Base-by-base conservation (phyloP, 805 yeast genomes). In the Wickerhamomyces subpelliculosus region DNA sequence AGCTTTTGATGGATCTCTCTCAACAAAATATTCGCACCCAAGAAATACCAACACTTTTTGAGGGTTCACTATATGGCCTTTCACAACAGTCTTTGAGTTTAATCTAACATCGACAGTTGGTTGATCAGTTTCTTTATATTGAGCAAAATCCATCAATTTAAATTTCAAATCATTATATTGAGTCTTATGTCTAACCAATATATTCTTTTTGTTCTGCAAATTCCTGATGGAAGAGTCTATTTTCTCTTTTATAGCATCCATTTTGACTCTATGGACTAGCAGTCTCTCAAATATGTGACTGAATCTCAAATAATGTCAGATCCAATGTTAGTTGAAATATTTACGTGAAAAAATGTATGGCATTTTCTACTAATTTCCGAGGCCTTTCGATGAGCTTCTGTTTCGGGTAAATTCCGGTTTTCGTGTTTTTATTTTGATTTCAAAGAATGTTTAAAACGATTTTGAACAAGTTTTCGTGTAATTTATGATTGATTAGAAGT, bases 11-110 rank as follows among this genome's bases (percentile, higher is more conserved):
- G 49, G 48, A 2, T 51, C 46, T 40, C 56, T 56, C 30, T 66
- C 65, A 12, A 55, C 67, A 44, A 62, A 67, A 42, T 66, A 67
- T 4, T 65, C 72, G 35, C 58, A 64, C 0, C 73, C 72, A 9
- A 69, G 43, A 8, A 51, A 51, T 3, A 65, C 64, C 47, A 61
- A 36, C 7, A 52, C 45, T 38, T 46, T 48, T 11, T 38, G 34
- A 7, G 60, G 55, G 31, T 55, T 43, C 3, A 35, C 10, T 8
- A 52, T 47, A 6, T 27, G 36, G 4, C 49, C 57, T 10, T 34
- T 45, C 2, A 47, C 52, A 3, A 42, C 32, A 3, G 49, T 51
- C 25, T 37, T 48, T 4, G 54, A 39, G 13, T 48, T 47, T 37
- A 53, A 27, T 7, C 41, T 42, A 4, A 53, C 46, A 2, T 36